Evolutionary conservation across 805 yeast genomes (phyloP), one percentile per base, ranked within the genome.

Genomic region (Ogataea dorogensis): DNA sequence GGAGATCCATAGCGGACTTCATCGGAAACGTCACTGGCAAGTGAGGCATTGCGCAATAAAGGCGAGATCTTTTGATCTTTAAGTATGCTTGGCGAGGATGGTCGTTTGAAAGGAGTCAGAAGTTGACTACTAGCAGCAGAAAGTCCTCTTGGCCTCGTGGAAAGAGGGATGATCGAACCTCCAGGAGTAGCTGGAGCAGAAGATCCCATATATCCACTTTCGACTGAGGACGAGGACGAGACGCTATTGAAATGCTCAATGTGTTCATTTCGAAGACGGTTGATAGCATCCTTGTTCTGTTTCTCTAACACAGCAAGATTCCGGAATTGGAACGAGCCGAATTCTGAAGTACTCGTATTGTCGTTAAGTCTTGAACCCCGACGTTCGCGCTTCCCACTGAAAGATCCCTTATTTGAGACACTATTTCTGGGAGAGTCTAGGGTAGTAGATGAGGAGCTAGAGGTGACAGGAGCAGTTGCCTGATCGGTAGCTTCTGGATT

Each of bases 241-340:
- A 58, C 40, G 39, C 64, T 58, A 21, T 49, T 54, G 14, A 65
- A 39, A 48, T 76, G 79, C 46, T 79, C 86, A 46, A 81, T 47
- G 58, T 86, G 95, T 56, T 91, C 98, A 19, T 71, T 81, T 53
- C 88, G 85, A 54, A 93, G 72, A 44, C 96, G 68, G 52, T 86
- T 85, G 45, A 93, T 87, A 10, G 85, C 89, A 61, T 89, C 97
- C 54, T 86, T 87, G 55, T 93, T 93, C 7, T 96, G 97, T 51
- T 84, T 85, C 50, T 93, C 98, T 38, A 94, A 70, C 5, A 93
- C 93, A 4, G 91, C 81, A 44, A 93, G 64, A 56, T 93, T 93
- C 47, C 96, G 71, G 63, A 86, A 93, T 41, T 86, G 81, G 60
- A 93, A 93, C 4, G 93, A 81, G 0, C 99, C 99, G 71, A 93